Percentiles rank a stretch among this genome's conserved stretches.
phyloP scores from a whole-genome alignment of 2,329 filamentous ascomycete species.

The Lasiodiplodia sp. region DNA sequence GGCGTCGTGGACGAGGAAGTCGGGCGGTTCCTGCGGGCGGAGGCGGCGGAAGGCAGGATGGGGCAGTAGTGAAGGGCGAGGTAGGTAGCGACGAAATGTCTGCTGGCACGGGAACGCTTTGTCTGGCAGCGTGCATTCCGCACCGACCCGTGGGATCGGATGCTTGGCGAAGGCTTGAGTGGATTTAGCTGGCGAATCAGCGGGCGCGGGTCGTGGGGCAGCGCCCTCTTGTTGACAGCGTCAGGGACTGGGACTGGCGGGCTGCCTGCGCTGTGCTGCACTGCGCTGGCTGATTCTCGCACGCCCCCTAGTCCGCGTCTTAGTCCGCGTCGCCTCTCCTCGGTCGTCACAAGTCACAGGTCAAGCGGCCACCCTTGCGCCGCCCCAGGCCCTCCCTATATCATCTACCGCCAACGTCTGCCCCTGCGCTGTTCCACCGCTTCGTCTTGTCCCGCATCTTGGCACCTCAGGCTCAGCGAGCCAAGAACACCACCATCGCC shows the following conservation, averaged over 20 bases:
- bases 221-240: conserved; percentile 3
- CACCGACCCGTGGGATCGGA: conserved; percentile 27
- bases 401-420: conserved; percentile 14
- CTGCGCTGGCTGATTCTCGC: conserved; percentile 7
- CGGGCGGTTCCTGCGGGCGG: conserved; percentile 59
- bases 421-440: conserved; percentile 29
- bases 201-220: conserved; percentile 15
- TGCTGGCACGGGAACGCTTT: conserved; percentile 21
- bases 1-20: conserved; percentile 54
- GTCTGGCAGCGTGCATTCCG: conserved; percentile 16
- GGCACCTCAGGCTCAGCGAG: conserved; percentile 24
- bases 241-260: neutral
- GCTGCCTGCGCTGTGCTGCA: neutral
- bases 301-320: conserved; percentile 12
- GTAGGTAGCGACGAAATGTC: too few relatives aligned
- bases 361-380: conserved; percentile 24
- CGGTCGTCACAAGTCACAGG: conserved; percentile 17
- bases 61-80: neutral
- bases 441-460: conserved; percentile 29
- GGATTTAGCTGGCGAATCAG: conserved; percentile 11
- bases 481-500: conserved; percentile 22
- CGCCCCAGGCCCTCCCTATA: conserved; percentile 23
- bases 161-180: conserved; percentile 30
- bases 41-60: conserved; percentile 60
- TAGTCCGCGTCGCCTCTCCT: conserved; percentile 12